These are phyloP conservation scores for Apiospora saccharicola DNA, from an alignment of 2,329 filamentous ascomycete species.

Conservation along the genomic window DNA sequence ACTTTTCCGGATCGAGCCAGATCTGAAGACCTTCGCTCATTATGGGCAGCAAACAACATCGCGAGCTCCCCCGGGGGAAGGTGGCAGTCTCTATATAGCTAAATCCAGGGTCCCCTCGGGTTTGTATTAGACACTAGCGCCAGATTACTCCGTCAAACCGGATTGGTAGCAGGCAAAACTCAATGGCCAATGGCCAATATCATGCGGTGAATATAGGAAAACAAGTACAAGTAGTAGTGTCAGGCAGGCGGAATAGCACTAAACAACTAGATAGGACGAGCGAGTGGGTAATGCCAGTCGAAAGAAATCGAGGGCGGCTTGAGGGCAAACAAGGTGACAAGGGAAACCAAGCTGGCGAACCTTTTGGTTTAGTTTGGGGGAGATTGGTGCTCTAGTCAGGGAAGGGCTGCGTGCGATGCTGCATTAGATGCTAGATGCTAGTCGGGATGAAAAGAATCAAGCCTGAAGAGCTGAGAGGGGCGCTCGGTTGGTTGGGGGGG, in stretches of 20 bases:
- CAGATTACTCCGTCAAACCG: background rate
- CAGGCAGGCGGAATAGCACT: background rate
- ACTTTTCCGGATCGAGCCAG: conserved; percentile 26
- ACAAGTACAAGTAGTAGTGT: background rate
- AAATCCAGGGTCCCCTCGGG: too few species aligned
- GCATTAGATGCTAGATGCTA: conserved; percentile 11
- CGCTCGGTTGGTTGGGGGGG: background rate
- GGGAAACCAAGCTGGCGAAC: background rate
- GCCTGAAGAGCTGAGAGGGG: background rate
- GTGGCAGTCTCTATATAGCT: background rate
- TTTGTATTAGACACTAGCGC: conserved; percentile 8
- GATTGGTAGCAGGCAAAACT: background rate
- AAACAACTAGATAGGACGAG: background rate
- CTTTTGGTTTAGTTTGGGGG: conserved; percentile 11
- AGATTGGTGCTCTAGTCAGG: conserved; percentile 4
- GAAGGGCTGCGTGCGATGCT: conserved; percentile 14
- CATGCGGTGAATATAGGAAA: conserved; percentile 3
- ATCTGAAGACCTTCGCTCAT: conserved; percentile 15
- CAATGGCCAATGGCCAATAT: background rate
- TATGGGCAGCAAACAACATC: background rate
- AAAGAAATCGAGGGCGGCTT: background rate
- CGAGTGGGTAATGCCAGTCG: background rate
- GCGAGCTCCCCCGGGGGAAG: background rate
- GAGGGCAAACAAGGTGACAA: background rate
- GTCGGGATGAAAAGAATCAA: conserved; percentile 17